Percentiles rank a stretch among this genome's conserved stretches.
Conservation (phyloP, 495 filamentous ascomycete genomes). For the Barbatosphaeria neglecta region DNA sequence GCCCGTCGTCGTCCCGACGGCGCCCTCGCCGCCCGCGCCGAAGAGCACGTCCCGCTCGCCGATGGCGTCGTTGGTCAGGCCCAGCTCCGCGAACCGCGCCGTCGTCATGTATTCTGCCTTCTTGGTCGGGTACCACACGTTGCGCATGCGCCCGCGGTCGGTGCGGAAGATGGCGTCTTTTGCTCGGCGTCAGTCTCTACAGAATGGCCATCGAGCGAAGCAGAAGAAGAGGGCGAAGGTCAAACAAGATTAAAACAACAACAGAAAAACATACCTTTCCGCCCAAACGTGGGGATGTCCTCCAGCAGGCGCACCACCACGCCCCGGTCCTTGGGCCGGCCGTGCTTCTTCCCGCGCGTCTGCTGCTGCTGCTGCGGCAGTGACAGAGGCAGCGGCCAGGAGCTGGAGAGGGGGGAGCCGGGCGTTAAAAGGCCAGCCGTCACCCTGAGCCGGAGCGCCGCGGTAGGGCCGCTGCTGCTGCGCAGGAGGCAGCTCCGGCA, state of each 20-base stretch:
- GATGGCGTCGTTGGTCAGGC: slow-evolving; percentile 24
- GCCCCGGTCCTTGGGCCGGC: slow-evolving; percentile 19
- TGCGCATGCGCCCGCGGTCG: slow-evolving; percentile 35
- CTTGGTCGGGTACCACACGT: slow-evolving; percentile 30
- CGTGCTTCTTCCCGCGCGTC: slow-evolving; percentile 15
- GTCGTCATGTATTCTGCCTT: slow-evolving; percentile 35
- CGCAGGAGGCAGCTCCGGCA: slow-evolving; percentile 19
- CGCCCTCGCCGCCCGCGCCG: slow-evolving; percentile 7
- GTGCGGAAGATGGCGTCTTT: slow-evolving; percentile 33
- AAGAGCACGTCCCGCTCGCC: slow-evolving; percentile 29
- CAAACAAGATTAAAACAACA: too few relatives aligned
- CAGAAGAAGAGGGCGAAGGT: background rate
- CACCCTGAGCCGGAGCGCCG: background rate
- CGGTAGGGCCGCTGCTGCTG: slow-evolving; percentile 6
- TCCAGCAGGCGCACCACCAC: slow-evolving; percentile 49
- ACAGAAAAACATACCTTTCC: slow-evolving; percentile 32
- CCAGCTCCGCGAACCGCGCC: slow-evolving; percentile 26
- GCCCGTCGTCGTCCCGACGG: too few relatives aligned
- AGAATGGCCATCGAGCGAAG: background rate
- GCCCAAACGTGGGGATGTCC: slow-evolving; percentile 49
- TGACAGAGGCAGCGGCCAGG: too few relatives aligned
- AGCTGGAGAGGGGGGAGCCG: background rate
- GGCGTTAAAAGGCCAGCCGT: background rate
- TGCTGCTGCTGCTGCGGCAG: slow-evolving; percentile 4
- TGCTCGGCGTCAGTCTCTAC: background rate